A percentile compares a stretch with the other conserved stretches of the same genome.
Evolutionary conservation across 2,329 filamentous ascomycete species (phyloP).

Genomic region (Didymellaceae sp.): DNA sequence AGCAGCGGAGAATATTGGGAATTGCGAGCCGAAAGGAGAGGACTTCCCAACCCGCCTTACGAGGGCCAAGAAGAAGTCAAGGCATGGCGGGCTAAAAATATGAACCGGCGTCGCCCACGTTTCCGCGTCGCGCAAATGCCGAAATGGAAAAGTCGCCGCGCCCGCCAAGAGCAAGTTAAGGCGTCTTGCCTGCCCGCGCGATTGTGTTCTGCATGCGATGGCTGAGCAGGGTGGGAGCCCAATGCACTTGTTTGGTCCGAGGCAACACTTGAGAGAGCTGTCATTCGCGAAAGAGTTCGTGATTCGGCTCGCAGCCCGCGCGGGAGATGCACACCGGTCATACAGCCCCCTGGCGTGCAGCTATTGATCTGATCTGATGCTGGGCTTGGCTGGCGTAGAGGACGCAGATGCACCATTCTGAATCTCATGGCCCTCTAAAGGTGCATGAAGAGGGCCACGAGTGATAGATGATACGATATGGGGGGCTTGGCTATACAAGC

Average conservation of each 20-base stretch:
- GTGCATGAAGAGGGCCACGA: neutral
- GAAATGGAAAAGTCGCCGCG: constrained; percentile 22
- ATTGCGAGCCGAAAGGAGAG: constrained; percentile 1
- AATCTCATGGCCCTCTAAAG: neutral
- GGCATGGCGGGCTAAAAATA: constrained; percentile 26
- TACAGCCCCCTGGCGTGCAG: constrained; percentile 5
- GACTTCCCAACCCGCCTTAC: constrained; percentile 4
- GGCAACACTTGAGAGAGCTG: neutral
- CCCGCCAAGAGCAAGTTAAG: constrained; percentile 13
- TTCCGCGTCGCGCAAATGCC: constrained; percentile 18
- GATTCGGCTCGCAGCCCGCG: constrained; percentile 4
- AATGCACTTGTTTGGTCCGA: constrained; percentile 8
- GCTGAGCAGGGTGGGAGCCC: constrained; percentile 7
- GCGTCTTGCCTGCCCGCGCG: constrained; percentile 8
- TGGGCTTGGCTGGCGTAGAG: constrained; percentile 9
- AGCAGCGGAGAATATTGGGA: constrained; percentile 10
- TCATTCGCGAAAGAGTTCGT: neutral
- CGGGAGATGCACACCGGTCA: constrained; percentile 13
- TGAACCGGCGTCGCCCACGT: constrained; percentile 15
- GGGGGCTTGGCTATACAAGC: neutral
- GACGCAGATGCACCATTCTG: constrained; percentile 6
- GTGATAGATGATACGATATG: neutral
- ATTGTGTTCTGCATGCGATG: constrained; percentile 5
- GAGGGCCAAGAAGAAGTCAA: constrained; percentile 22
- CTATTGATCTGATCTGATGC: constrained; percentile 7